Conservation (phyloP, 1,284 basidiomycete species). For the Meripilus lineatus region DNA sequence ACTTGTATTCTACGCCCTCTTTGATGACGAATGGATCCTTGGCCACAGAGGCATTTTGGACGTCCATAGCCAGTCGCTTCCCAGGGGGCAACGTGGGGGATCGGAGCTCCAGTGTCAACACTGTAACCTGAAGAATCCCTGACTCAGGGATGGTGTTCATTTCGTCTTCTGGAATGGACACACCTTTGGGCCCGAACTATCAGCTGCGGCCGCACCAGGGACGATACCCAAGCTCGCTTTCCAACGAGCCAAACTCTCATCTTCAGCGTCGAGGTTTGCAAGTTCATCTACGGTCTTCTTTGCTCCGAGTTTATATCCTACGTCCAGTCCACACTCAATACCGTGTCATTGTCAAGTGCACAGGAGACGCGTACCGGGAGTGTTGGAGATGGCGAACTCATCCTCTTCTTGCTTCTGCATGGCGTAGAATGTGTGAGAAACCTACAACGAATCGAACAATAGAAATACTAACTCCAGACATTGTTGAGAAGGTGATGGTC, state of each 20-base stretch:
- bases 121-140: constrained; percentile 48
- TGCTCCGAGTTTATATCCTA: constrained; percentile 71
- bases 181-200: constrained; percentile 61
- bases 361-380: constrained; percentile 46
- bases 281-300: constrained; percentile 69
- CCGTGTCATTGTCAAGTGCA: constrained; percentile 1
- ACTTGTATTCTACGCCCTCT: constrained; percentile 84
- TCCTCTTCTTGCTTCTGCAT: constrained; percentile 49
- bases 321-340: constrained; percentile 10
- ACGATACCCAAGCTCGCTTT: constrained; percentile 86
- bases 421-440: neutral
- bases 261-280: constrained; percentile 74
- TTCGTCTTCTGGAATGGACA: too few relatives aligned
- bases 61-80: constrained; percentile 55
- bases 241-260: constrained; percentile 85
- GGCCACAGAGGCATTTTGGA: constrained; percentile 53
- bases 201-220: constrained; percentile 38
- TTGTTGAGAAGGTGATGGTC: constrained; percentile 8
- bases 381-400: constrained; percentile 57
- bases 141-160: neutral
- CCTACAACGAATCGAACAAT: constrained; percentile 4
- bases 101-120: constrained; percentile 64
- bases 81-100: constrained; percentile 64
- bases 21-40: constrained; percentile 76
- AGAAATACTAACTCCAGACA: constrained; percentile 10